Evolutionary conservation across 2,329 filamentous ascomycete genomes (phyloP).

Genomic region (Alternaria angustiovoidea): DNA sequence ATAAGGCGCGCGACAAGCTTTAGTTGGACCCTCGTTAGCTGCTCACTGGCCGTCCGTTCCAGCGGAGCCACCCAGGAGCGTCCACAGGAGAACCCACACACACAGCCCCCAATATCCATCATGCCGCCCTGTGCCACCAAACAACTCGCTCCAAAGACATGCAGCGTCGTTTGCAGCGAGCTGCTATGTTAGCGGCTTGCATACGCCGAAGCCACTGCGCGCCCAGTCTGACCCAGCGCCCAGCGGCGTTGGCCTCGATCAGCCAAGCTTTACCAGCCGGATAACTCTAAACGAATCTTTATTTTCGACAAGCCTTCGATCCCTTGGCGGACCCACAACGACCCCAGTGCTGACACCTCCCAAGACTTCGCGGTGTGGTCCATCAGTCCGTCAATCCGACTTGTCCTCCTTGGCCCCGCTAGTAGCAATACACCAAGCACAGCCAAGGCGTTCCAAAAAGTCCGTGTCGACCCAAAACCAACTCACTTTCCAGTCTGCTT

Average conservation of each 20-base stretch:
- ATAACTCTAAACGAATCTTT: conserved; percentile 47
- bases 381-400: conserved; percentile 33
- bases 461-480: conserved; percentile 20
- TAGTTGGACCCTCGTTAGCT: conserved; percentile 47
- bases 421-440: conserved; percentile 26
- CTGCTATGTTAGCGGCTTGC: neutral
- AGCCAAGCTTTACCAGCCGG: conserved; percentile 42
- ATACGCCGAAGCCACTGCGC: conserved; percentile 5
- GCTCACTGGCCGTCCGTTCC: conserved; percentile 22
- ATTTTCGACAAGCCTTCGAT: conserved; percentile 46
- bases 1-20: conserved; percentile 50
- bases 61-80: conserved; percentile 15
- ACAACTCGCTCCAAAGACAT: neutral
- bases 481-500: conserved; percentile 8
- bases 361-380: conserved; percentile 27
- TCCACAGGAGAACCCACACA: neutral
- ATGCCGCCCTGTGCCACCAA: neutral
- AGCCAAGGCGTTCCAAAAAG: conserved; percentile 29
- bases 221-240: conserved; percentile 32
- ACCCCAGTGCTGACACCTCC: conserved; percentile 36
- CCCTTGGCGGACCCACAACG: conserved; percentile 35
- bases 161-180: neutral
- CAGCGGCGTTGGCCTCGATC: conserved; percentile 29
- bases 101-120: conserved; percentile 8
- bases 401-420: conserved; percentile 37